These are phyloP conservation scores for Aethionema arabicum DNA, from an alignment of 345 rosid genomes.

Conservation along the genomic window DNA sequence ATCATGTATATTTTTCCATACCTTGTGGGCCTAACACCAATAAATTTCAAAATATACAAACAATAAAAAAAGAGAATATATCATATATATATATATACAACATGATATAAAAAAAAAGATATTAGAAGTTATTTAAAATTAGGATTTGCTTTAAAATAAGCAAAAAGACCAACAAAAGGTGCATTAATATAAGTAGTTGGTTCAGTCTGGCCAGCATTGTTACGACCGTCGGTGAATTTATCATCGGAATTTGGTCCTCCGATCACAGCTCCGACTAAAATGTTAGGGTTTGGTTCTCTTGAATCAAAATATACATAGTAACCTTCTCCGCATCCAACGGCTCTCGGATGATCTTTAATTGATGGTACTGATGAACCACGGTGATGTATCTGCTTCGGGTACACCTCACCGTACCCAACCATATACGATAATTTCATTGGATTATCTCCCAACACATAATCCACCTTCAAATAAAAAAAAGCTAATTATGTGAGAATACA, in stretches of 20 bases:
- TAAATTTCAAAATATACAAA: no score
- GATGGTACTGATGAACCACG: constrained; percentile 81
- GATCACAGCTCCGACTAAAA: constrained; percentile 68
- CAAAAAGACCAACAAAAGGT: constrained; percentile 85
- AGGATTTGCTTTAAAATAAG: constrained; percentile 75
- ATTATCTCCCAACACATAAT: constrained; percentile 86
- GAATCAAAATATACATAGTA: constrained; percentile 53
- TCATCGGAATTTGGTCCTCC: constrained; percentile 84
- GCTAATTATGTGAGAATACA: no score
- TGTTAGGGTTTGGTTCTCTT: constrained; percentile 60
- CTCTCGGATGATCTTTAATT: constrained; percentile 45
- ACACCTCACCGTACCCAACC: constrained; percentile 77
- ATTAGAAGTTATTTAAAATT: constrained; percentile 22
- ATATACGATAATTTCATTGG: constrained; percentile 79
- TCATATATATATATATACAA: no score
- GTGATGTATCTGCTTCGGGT: constrained; percentile 79
- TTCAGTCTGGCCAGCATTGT: constrained; percentile 68
- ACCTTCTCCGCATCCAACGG: constrained; percentile 61
- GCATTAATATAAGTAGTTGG: constrained; percentile 93
- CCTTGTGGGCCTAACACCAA: no score
- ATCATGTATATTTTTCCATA: no score
- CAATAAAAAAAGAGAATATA: no score
- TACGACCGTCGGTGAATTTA: constrained; percentile 54
- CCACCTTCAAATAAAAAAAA: constrained; percentile 23
- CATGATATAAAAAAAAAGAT: no score